Conservation (phyloP, 176 grass and related monocot species). For the Aegilops bicornis region DNA sequence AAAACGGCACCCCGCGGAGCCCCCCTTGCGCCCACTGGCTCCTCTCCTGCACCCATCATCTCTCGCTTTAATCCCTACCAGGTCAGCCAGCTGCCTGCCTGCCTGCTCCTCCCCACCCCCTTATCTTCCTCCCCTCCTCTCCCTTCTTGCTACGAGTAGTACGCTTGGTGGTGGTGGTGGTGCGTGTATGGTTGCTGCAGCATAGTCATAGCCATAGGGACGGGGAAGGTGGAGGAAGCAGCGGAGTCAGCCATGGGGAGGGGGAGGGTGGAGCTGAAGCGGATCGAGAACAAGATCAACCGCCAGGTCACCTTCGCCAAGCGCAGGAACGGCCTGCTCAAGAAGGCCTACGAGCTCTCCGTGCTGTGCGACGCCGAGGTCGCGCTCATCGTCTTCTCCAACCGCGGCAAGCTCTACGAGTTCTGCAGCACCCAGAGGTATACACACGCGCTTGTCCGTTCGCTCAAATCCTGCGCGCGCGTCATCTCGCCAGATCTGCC, state of each 20-base stretch:
- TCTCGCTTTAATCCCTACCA: not conserved
- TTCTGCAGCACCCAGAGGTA: conserved; percentile 74
- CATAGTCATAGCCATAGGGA: not conserved
- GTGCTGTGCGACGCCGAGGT: conserved; percentile 87
- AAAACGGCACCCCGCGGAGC: conserved; percentile 29
- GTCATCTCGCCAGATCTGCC: conserved; percentile 3
- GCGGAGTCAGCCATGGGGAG: conserved; percentile 31
- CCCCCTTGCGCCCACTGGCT: conserved; percentile 29
- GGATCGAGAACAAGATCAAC: conserved; percentile 85
- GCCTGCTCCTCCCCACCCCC: not conserved
- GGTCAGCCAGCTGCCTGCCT: not conserved
- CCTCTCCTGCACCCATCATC: not conserved
- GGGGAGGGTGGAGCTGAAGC: conserved; percentile 60
- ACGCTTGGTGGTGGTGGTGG: not conserved
- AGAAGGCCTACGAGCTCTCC: conserved; percentile 81
- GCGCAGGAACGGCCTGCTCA: conserved; percentile 69
- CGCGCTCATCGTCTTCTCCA: conserved; percentile 80
- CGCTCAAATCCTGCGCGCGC: not conserved
- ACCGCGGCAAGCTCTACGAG: conserved; percentile 72
- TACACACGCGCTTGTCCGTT: not conserved
- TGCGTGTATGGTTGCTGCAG: not conserved
- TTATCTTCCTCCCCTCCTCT: not conserved
- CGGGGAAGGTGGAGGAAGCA: not conserved
- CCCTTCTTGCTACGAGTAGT: not conserved
- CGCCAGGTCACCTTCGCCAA: conserved; percentile 77